A percentile compares a stretch with the other conserved stretches of the same genome.
phyloP scores from a whole-genome alignment of 1,139 yeast species.

The Arxiozyma slooffiae region DNA sequence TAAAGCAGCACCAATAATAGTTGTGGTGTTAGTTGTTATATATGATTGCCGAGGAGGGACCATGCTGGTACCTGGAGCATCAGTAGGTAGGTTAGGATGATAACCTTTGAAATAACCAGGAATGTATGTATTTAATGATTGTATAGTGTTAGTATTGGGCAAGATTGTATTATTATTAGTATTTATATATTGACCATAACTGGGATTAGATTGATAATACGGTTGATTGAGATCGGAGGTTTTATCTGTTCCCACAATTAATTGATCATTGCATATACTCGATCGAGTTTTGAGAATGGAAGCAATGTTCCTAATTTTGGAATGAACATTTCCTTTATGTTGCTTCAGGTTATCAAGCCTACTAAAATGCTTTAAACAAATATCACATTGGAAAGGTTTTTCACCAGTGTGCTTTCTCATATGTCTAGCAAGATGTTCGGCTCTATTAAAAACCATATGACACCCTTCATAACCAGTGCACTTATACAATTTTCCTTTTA shows the following conservation, averaged over 20 bases:
- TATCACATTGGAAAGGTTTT: conserved; percentile 81
- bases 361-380: conserved; percentile 70
- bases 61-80: not conserved
- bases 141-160: not conserved
- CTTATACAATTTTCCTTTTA: conserved; percentile 39
- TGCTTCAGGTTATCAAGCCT: conserved; percentile 83
- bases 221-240: not conserved
- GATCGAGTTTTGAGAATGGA: conserved; percentile 3
- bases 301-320: conserved; percentile 25
- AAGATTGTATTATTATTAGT: not conserved
- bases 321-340: conserved; percentile 88
- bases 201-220: not conserved
- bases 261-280: not conserved
- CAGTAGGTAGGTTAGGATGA: not conserved
- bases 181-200: not conserved
- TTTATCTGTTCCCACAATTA: not conserved
- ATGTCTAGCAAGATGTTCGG: conserved; percentile 88
- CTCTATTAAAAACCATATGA: conserved; percentile 75
- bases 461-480: conserved; percentile 86
- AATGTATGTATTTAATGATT: not conserved
- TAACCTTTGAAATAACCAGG: not conserved
- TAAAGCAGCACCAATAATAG: not conserved
- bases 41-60: not conserved
- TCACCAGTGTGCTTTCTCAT: conserved; percentile 93
- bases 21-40: not conserved